Base-by-base conservation (phyloP, 2,329 filamentous ascomycete species). In the Didymella pinodella region DNA sequence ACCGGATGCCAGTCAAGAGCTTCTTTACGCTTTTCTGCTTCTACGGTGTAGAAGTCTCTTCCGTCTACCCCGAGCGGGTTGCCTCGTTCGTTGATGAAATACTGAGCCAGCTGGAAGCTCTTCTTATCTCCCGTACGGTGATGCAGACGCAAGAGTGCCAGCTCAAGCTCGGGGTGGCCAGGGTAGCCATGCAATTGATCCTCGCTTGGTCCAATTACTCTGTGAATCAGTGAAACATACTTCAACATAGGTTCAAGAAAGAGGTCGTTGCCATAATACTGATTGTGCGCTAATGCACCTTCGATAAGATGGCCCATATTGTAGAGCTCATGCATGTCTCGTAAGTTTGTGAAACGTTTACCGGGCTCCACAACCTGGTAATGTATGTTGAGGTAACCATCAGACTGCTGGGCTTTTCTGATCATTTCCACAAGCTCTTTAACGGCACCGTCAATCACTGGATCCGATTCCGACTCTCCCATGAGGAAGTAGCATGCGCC, bases 271-370 rank as follows among this genome's bases (percentile, higher is more conserved):
- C 34, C 25, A 34, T 54, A 47, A 11, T 48, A 43, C 26, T 54
- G 34, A 25, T 40, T 40, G 26, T 43, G 32, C 14, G 44, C 44
- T n/a, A 54, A n/a, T 32, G 51, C 44, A 8, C 51, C 44, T 22
- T 54, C 34, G 5, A 54, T 26, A 8, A 47, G 34, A 36, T 43
- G 45, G 28, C 44, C 45, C 4, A 54, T 3, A 26, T 54, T 43
- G 52, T 47, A 40, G 25, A 53, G 50, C 28, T 48, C 36, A 12
- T 54, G 44, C 34, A 54, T 48, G 36, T 48, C 44, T 26, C 44
- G 18, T 20, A 54, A 29, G 20, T 54, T 41, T 16, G 44, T 43
- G 28, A 48, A 48, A 20, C 34, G 52, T 3, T 44, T 29, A 3
- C 52, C 52, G 2, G 20, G 36, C 16, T 34, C 45, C 6, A 48